These are phyloP conservation scores for Allium sativum DNA, from an alignment of 106 monocot species.

Conservation along the genomic window DNA sequence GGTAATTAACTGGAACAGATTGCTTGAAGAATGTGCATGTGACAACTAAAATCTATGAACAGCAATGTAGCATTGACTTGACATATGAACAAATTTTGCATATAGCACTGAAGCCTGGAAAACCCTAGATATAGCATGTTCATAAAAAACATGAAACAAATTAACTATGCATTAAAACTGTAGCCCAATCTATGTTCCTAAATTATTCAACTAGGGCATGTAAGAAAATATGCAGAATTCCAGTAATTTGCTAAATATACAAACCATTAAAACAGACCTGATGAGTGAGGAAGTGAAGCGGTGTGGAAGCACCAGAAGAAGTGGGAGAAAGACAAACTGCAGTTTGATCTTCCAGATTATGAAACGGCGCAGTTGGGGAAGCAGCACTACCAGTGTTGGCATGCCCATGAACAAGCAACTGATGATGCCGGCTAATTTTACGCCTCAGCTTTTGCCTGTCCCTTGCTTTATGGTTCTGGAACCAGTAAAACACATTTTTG, in stretches of 20 bases:
- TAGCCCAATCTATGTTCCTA: not conserved
- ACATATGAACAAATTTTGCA: too few relatives aligned
- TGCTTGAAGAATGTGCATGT: too few relatives aligned
- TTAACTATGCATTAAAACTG: too few relatives aligned
- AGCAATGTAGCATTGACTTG: too few relatives aligned
- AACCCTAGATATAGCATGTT: too few relatives aligned
- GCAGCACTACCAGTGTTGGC: not conserved
- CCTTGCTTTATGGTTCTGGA: constrained; percentile 83
- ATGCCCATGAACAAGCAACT: constrained; percentile 2
- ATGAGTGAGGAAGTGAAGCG: constrained; percentile 4
- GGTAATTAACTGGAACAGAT: not conserved
- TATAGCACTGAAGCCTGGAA: too few relatives aligned
- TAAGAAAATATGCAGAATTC: not conserved
- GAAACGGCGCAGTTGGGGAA: not conserved
- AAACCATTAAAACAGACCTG: constrained; percentile 7
- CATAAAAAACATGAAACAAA: too few relatives aligned
- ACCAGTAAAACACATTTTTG: constrained; percentile 89
- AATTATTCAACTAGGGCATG: not conserved
- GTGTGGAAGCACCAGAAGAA: not conserved
- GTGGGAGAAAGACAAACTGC: constrained; percentile 2
- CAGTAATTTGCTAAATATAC: not conserved
- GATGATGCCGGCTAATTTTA: constrained; percentile 42
- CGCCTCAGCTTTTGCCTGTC: constrained; percentile 63
- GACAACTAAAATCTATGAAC: too few relatives aligned
- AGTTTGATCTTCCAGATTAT: constrained; percentile 5